Conservation (phyloP, 1,139 yeast genomes). For the Scheffersomyces cryptocercus region DNA sequence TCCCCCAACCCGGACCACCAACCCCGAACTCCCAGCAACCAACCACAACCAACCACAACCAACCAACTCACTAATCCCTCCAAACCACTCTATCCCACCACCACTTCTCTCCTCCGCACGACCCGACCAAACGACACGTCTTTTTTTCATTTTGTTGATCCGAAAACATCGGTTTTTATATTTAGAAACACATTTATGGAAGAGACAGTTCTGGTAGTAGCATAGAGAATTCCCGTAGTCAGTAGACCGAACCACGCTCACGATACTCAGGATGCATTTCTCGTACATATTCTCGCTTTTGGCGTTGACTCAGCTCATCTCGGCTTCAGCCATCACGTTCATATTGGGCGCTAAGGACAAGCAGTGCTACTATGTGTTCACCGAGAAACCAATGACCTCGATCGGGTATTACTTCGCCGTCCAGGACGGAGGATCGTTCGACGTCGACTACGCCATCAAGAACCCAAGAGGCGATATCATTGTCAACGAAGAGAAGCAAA, state of each 20-base stretch:
- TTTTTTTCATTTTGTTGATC: not conserved
- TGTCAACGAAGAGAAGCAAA: slow-evolving; percentile 61
- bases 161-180: not conserved
- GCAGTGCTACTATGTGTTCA: slow-evolving; percentile 77
- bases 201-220: no score
- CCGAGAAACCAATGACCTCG: slow-evolving; percentile 61
- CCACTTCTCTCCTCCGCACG: not conserved
- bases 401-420: slow-evolving; percentile 89
- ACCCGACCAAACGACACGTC: slow-evolving; percentile 1
- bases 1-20: no score
- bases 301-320: slow-evolving; percentile 27
- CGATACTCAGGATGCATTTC: slow-evolving; percentile 12
- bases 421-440: slow-evolving; percentile 86
- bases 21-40: no score
- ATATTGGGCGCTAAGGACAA: slow-evolving; percentile 75
- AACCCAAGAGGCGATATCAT: slow-evolving; percentile 66
- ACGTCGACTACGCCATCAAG: slow-evolving; percentile 73
- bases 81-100: no score
- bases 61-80: no score
- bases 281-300: slow-evolving; percentile 19
- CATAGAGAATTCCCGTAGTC: no score
- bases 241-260: no score
- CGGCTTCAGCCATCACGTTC: slow-evolving; percentile 72
- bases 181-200: not conserved
- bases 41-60: no score